Conservation (phyloP, 2,329 filamentous ascomycete species). For the Scleromitrula shiraiana region DNA sequence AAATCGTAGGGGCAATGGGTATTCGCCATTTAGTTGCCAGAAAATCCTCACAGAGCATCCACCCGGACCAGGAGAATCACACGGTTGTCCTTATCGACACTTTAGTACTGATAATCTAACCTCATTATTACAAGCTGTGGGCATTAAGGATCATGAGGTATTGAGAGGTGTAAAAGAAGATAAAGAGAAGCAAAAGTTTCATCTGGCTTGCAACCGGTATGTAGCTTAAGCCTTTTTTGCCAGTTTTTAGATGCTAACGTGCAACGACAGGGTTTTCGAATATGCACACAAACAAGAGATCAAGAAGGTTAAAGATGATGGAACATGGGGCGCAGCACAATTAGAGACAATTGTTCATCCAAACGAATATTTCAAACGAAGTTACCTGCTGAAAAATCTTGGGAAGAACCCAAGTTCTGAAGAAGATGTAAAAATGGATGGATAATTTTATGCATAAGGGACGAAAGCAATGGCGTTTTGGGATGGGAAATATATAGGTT, state of each 20-base stretch:
- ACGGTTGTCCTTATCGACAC: conserved; percentile 95
- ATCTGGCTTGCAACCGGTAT: conserved; percentile 89
- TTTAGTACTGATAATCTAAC: conserved; percentile 84
- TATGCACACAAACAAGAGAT: conserved; percentile 72
- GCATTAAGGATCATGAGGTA: conserved; percentile 69
- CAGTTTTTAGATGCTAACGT: conserved; percentile 10
- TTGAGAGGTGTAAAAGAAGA: conserved; percentile 80
- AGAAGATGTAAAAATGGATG: conserved; percentile 8
- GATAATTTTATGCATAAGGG: not conserved
- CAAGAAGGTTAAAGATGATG: conserved; percentile 67
- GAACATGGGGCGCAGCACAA: conserved; percentile 63
- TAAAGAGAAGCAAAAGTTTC: conserved; percentile 79
- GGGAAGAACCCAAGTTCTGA: conserved; percentile 27
- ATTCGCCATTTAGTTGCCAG: conserved; percentile 88
- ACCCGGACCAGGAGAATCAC: conserved; percentile 77
- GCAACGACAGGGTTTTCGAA: conserved; percentile 68
- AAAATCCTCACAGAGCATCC: conserved; percentile 88
- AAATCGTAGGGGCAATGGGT: conserved; percentile 78
- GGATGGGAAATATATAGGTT: not conserved
- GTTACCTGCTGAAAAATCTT: conserved; percentile 79
- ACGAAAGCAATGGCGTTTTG: not conserved
- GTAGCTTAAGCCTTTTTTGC: conserved; percentile 16
- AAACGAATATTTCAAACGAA: conserved; percentile 96
- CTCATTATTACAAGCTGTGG: conserved; percentile 65
- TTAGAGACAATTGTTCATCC: conserved; percentile 95